Percentiles rank a stretch among this genome's conserved stretches.
phyloP scores from a whole-genome alignment of 2,329 filamentous ascomycete species.

The Aspergillus neoniger region DNA sequence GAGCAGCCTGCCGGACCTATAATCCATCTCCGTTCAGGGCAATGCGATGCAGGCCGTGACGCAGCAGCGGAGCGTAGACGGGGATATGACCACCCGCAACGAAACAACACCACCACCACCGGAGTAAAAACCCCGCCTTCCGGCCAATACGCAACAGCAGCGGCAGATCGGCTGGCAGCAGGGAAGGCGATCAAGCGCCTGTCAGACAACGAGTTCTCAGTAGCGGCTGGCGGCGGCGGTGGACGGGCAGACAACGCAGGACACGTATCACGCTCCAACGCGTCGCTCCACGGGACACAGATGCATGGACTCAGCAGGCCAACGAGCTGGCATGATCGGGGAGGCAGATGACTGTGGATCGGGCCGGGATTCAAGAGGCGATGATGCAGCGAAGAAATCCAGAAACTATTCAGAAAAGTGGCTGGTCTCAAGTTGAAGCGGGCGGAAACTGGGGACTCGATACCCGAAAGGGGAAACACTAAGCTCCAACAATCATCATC shows the following conservation, averaged over 20 bases:
- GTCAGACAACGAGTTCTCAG: conserved; percentile 4
- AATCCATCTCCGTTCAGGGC: conserved; percentile 33
- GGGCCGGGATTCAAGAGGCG: neutral
- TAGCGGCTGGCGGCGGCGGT: neutral
- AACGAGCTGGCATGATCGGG: conserved; percentile 22
- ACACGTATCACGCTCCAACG: conserved; percentile 21
- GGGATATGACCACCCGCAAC: neutral
- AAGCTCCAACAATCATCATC: neutral
- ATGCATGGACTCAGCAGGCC: conserved; percentile 19
- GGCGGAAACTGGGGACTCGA: neutral
- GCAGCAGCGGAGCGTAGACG: neutral
- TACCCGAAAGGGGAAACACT: neutral
- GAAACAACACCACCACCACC: conserved; percentile 7
- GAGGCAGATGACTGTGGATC: conserved; percentile 14
- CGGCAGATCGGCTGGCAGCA: conserved; percentile 14
- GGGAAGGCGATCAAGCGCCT: conserved; percentile 13
- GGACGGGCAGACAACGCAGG: conserved; percentile 4
- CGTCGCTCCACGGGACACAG: conserved; percentile 16
- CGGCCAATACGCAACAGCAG: conserved; percentile 10
- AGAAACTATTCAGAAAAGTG: neutral
- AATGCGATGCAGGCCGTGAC: conserved; percentile 10
- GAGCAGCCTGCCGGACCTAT: conserved; percentile 31
- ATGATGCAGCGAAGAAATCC: neutral
- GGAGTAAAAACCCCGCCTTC: conserved; percentile 15
- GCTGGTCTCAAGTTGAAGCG: neutral